Percentiles rank a stretch among this genome's conserved stretches.
Conservation (phyloP, 2,329 filamentous ascomycete species). For the Dactylellina cionopaga region DNA sequence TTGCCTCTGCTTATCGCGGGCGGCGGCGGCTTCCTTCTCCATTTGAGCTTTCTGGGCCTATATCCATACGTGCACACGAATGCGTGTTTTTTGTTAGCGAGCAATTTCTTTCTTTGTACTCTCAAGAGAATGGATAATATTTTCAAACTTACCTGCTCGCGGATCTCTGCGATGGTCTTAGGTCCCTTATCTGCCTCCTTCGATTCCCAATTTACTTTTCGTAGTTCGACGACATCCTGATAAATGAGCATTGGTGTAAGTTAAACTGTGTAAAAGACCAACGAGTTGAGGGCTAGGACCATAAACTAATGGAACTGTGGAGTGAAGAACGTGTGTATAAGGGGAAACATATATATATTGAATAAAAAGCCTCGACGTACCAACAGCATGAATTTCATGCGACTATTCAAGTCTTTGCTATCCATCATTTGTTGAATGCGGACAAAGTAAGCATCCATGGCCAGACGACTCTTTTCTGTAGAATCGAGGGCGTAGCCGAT, state of each 20-base stretch:
- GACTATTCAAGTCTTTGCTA: slow-evolving; percentile 81
- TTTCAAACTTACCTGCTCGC: slow-evolving; percentile 76
- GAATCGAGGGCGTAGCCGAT: slow-evolving; percentile 88
- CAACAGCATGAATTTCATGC: slow-evolving; percentile 95
- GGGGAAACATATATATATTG: too few relatives aligned
- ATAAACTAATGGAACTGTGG: too few relatives aligned
- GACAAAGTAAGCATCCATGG: slow-evolving; percentile 94
- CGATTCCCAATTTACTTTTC: slow-evolving; percentile 78
- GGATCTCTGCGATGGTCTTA: slow-evolving; percentile 94
- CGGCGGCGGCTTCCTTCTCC: slow-evolving; percentile 73
- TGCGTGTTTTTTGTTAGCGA: too few relatives aligned
- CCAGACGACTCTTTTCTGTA: slow-evolving; percentile 80
- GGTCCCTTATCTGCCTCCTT: slow-evolving; percentile 94
- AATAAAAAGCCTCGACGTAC: too few relatives aligned
- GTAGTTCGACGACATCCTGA: slow-evolving; percentile 83
- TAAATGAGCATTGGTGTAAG: background rate
- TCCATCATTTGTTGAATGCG: slow-evolving; percentile 86
- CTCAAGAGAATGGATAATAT: background rate
- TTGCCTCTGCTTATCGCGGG: slow-evolving; percentile 72
- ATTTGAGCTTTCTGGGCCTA: slow-evolving; percentile 78
- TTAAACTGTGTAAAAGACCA: too few relatives aligned
- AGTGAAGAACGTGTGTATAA: too few relatives aligned
- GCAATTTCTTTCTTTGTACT: slow-evolving; percentile 54
- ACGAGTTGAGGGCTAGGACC: too few relatives aligned
- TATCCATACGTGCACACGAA: too few relatives aligned